Percentiles rank a stretch among this genome's conserved stretches.
Conservation (phyloP, 1,284 basidiomycete genomes). For the Porogramme epimiltina region DNA sequence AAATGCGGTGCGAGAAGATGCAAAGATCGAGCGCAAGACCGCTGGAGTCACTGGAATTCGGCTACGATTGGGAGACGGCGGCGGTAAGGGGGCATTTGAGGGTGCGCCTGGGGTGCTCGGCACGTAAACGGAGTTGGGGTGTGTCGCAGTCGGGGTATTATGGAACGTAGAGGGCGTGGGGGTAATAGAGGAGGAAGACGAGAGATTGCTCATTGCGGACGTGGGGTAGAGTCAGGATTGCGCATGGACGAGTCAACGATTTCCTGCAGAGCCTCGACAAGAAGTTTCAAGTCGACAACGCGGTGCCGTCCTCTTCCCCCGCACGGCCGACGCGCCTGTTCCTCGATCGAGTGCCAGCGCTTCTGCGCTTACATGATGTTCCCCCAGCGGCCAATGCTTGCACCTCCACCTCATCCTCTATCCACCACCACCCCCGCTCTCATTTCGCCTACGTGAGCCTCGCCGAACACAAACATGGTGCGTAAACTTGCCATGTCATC, state of each 20-base stretch:
- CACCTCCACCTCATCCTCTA: neutral
- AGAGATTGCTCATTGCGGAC: slow-evolving; percentile 30
- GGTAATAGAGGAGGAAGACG: slow-evolving; percentile 29
- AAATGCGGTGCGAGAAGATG: slow-evolving; percentile 74
- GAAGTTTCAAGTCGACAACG: too few species aligned
- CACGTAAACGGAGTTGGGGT: slow-evolving; percentile 19
- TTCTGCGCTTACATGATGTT: slow-evolving; percentile 14
- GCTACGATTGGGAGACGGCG: slow-evolving; percentile 37
- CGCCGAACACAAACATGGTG: slow-evolving; percentile 19
- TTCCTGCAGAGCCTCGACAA: too few species aligned
- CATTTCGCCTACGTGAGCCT: neutral
- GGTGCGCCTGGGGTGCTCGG: slow-evolving; percentile 1
- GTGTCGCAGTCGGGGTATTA: slow-evolving; percentile 22
- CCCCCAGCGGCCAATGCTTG: slow-evolving; percentile 7
- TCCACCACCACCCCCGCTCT: slow-evolving; percentile 1
- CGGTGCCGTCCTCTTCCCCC: too few species aligned
- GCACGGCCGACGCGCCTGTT: too few species aligned
- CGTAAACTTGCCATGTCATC: neutral
- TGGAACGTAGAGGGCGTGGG: slow-evolving; percentile 26
- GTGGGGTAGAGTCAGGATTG: too few species aligned
- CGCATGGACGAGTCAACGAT: too few species aligned
- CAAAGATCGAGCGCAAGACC: slow-evolving; percentile 77
- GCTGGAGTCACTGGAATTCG: slow-evolving; percentile 81
- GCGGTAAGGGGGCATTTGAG: slow-evolving; percentile 13
- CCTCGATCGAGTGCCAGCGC: neutral